These are phyloP conservation scores for Cystobasidium slooffiae DNA, from an alignment of 1,284 basidiomycete species.

Conservation along the genomic window DNA sequence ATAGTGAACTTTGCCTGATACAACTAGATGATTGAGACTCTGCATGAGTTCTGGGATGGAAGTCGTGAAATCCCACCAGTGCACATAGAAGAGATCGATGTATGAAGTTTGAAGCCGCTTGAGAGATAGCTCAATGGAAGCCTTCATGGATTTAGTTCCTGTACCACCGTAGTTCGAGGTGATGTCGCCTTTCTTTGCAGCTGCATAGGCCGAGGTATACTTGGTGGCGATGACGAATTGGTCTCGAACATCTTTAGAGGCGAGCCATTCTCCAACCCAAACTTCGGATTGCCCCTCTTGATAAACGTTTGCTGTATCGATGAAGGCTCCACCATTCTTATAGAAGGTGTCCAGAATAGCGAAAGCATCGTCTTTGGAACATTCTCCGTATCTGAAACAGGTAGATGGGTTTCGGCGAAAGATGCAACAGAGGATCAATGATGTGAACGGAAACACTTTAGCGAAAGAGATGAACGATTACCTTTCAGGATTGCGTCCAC, in stretches of 20 bases:
- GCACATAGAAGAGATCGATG: constrained; percentile 60
- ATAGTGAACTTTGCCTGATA: constrained; percentile 63
- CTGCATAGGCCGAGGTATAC: constrained; percentile 60
- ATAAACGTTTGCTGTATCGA: constrained; percentile 50
- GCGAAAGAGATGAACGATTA: constrained; percentile 48
- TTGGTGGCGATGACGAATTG: constrained; percentile 63
- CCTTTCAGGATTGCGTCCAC: constrained; percentile 49
- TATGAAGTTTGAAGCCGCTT: constrained; percentile 66
- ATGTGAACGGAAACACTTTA: too few species aligned
- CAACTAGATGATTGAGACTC: constrained; percentile 61
- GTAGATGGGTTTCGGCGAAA: constrained; percentile 60
- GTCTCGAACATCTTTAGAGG: constrained; percentile 62
- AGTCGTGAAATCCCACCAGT: constrained; percentile 60
- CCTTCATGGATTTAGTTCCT: constrained; percentile 60
- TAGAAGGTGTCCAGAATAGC: constrained; percentile 43
- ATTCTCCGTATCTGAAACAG: constrained; percentile 4
- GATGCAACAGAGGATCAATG: constrained; percentile 46
- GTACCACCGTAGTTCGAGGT: constrained; percentile 62
- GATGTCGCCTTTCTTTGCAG: constrained; percentile 46
- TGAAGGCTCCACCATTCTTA: constrained; percentile 56
- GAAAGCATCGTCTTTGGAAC: constrained; percentile 23
- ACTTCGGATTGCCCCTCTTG: constrained; percentile 62
- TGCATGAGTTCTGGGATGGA: constrained; percentile 66
- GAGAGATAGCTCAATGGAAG: constrained; percentile 59
- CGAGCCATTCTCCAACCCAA: constrained; percentile 67